A percentile compares a stretch with the other conserved stretches of the same genome.
These are phyloP conservation scores for Diaporthe destruens DNA, from an alignment of 2,329 filamentous ascomycete genomes.

Conservation along the genomic window DNA sequence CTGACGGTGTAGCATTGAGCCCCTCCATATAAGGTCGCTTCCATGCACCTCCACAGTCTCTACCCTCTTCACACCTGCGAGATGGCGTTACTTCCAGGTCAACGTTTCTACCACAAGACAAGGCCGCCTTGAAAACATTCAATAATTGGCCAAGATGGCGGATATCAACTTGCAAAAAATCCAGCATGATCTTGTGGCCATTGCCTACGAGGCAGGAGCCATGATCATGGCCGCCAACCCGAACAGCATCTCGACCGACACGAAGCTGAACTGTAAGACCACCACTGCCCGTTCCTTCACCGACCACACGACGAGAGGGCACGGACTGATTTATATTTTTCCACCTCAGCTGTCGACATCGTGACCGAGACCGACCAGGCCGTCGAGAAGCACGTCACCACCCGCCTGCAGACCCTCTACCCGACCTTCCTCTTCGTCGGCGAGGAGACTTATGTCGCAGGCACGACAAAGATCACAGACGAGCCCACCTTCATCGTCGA, in stretches of 20 bases:
- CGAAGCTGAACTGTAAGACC: conserved; percentile 74
- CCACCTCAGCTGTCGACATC: conserved; percentile 71
- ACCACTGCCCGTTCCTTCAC: conserved; percentile 32
- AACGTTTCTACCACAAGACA: conserved; percentile 3
- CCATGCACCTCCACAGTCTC: conserved; percentile 19
- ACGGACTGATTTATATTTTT: background rate
- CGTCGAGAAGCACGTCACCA: conserved; percentile 72
- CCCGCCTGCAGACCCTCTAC: conserved; percentile 64
- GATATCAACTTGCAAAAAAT: conserved; percentile 71
- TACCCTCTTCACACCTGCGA: background rate
- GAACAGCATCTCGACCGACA: conserved; percentile 66
- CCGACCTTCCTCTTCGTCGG: conserved; percentile 75
- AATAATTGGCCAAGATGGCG: conserved; percentile 57
- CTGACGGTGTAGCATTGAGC: conserved; percentile 32
- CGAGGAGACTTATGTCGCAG: conserved; percentile 81
- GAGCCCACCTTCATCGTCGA: conserved; percentile 84
- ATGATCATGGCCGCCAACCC: conserved; percentile 75
- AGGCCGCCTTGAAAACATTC: conserved; percentile 16
- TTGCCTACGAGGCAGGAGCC: conserved; percentile 73
- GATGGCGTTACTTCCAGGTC: conserved; percentile 23
- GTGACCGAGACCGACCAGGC: conserved; percentile 77
- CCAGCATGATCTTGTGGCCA: conserved; percentile 69
- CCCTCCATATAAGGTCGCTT: conserved; percentile 29
- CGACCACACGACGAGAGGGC: background rate
- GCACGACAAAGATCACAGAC: conserved; percentile 69